Evolutionary conservation across 1,284 basidiomycete species (phyloP), one percentile per base, ranked within the genome.

Genomic region (Ceratobasidium theobromae): DNA sequence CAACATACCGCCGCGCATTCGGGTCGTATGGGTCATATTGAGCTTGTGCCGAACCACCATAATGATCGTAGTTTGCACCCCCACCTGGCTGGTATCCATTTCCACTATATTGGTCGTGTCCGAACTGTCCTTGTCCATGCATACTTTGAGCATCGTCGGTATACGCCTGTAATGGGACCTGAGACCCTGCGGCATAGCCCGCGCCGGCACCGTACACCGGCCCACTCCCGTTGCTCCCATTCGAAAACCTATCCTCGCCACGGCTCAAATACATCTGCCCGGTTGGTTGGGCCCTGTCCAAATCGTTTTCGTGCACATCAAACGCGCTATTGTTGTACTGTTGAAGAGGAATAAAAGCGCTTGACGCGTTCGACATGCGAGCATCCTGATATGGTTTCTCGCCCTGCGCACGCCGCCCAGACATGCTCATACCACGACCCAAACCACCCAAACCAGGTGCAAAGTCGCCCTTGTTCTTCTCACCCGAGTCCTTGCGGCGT

Each of bases 311-410:
- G 53, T 60, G 28, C 12, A 67, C 57, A 41, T 67, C 53, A 27
- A 58, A 67, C 23, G 66, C 66, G 27, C 55, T 62, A 30, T 67
- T 67, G 40, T 67, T 67, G 66, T 67, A 67, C 49, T 67, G 66
- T 27, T 67, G 66, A 32, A 67, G 49, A 9, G 66, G 66, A 23
- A 67, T 64, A 45, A 67, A 67, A n/a, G 66, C 66, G 45, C 53
- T 60, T 35, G 66, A 62, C 28, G 58, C 58, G 25, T 43, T 51
- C 32, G 58, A 62, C 35, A 6, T 21, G 25, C 58, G 58, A 5
- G 32, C 1, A n/a, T 62, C 58, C n/a, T 14, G 16, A 21, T 38
- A 62, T 14, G 58, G 58, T 35, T 62, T 62, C 55, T 62, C 58
- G 58, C 58, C 58, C 28, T 62, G 58, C 18, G 58, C 58, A 28